Evolutionary conservation across 1,139 yeast species (phyloP).

Genomic region (Geotrichum macrosporum): DNA sequence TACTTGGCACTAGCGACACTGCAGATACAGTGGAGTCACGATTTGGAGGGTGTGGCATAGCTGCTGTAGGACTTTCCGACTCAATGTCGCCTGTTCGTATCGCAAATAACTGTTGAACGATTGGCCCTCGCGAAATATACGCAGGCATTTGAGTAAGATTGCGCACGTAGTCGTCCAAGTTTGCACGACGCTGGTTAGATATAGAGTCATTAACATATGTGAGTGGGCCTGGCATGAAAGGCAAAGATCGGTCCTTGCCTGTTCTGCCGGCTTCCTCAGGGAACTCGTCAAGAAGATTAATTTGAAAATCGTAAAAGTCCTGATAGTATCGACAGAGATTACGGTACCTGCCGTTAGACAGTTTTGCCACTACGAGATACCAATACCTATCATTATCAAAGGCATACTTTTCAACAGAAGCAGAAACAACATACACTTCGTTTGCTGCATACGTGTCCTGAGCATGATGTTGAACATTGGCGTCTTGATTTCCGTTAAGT

Average conservation of each 20-base stretch:
- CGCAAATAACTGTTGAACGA: conserved; percentile 69
- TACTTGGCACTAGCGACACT: conserved; percentile 1
- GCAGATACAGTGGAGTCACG: conserved; percentile 2
- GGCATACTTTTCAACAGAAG: conserved; percentile 75
- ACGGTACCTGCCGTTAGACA: conserved; percentile 65
- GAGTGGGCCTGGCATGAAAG: conserved; percentile 95
- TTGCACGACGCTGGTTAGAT: conserved; percentile 81
- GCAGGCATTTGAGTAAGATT: conserved; percentile 70
- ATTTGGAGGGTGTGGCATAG: conserved; percentile 42
- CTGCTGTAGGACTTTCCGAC: conserved; percentile 40
- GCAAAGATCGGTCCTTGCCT: conserved; percentile 71
- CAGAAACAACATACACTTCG: conserved; percentile 42
- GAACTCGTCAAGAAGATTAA: conserved; percentile 72
- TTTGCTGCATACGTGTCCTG: not conserved
- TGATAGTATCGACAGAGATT: conserved; percentile 86
- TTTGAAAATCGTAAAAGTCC: conserved; percentile 93
- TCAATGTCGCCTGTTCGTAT: conserved; percentile 61
- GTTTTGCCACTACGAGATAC: conserved; percentile 68
- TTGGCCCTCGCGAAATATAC: conserved; percentile 61
- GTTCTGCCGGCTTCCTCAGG: conserved; percentile 92
- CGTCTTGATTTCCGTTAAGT: not conserved
- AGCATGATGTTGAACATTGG: conserved; percentile 5
- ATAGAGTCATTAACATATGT: conserved; percentile 87
- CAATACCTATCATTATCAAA: conserved; percentile 86
- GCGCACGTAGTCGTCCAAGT: conserved; percentile 76